Evolutionary conservation across 2,329 filamentous ascomycete species (phyloP).

Genomic region (Fusarium staphyleae): DNA sequence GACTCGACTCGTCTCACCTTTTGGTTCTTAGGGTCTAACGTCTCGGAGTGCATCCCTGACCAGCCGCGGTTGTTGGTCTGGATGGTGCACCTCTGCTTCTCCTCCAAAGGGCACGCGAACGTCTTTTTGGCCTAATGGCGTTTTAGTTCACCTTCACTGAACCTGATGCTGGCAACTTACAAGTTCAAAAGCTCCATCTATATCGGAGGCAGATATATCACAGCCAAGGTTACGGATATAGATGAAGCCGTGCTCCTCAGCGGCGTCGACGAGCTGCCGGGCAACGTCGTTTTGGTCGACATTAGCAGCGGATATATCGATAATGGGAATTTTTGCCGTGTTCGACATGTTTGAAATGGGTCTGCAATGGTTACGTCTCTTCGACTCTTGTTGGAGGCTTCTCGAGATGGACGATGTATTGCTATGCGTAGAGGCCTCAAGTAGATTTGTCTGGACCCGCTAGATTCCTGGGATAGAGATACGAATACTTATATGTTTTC

Average conservation of each 20-base stretch:
- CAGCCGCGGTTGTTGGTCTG: constrained; percentile 85
- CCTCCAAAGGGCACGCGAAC: constrained; percentile 71
- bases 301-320: constrained; percentile 68
- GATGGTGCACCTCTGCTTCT: constrained; percentile 79
- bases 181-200: constrained; percentile 76
- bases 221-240: constrained; percentile 80
- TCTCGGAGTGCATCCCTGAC: constrained; percentile 87
- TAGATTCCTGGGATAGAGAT: no score
- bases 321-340: constrained; percentile 72
- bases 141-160: neutral
- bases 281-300: constrained; percentile 64
- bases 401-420: no score
- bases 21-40: constrained; percentile 83
- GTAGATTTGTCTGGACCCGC: no score
- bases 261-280: constrained; percentile 78
- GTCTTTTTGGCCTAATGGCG: constrained; percentile 66
- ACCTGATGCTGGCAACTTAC: constrained; percentile 54
- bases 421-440: neutral
- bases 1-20: constrained; percentile 58
- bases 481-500: no score
- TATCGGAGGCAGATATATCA: constrained; percentile 70
- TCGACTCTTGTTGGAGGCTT: neutral
- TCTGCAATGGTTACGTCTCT: neutral
- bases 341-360: constrained; percentile 28
- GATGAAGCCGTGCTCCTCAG: constrained; percentile 84